Base-by-base conservation (phyloP, 352 stramenopile species). In the Aphanomyces euteiches region DNA sequence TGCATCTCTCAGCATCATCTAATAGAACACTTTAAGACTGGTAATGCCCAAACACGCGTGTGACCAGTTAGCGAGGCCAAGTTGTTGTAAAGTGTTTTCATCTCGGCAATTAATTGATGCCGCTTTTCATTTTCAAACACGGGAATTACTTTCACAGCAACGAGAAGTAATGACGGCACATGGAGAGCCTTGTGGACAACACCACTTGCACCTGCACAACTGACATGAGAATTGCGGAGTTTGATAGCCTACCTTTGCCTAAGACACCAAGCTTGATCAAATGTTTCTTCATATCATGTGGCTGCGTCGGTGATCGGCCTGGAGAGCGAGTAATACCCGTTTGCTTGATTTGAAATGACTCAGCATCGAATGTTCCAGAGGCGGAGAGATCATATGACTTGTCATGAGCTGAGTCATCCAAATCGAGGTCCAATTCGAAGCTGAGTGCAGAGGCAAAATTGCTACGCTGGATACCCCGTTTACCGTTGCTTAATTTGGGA, bases 111-210 rank as follows among this genome's bases (percentile, higher is more conserved):
- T n/a, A 95, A 76, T 56, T 95, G 88, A 64, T 94, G 86, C 3
- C 88, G 77, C 73, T 95, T 95, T 56, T 94, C 85, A 60, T 89
- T 84, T 66, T 97, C 90, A 65, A 94, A 94, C 4, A 97, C 88
- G 1, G 87, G 82, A 60, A 97, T 96, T 21, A 95, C 80, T 74
- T 97, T 97, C 8, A 97, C 83, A 0, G 91, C 91, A 28, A 97
- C 90, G 13, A 97, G 80, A 48, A 89, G 77, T 17, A 97, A 72
- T 43, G 91, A 95, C 5, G 89, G 90, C 8, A 96, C 84, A 57
- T 97, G 90, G 15, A 97, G 75, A 5, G 89, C 90, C 67, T 96
- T 95, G 69, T 95, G 82, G 36, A 97, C 91, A 1, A 93, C 85
- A 4, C 90, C 90, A 41, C 90, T 95, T 1, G 90, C 91, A 8